Evolutionary conservation across 2,329 filamentous ascomycete species (phyloP).

Genomic region (Paracorniculantispora psalliotae): DNA sequence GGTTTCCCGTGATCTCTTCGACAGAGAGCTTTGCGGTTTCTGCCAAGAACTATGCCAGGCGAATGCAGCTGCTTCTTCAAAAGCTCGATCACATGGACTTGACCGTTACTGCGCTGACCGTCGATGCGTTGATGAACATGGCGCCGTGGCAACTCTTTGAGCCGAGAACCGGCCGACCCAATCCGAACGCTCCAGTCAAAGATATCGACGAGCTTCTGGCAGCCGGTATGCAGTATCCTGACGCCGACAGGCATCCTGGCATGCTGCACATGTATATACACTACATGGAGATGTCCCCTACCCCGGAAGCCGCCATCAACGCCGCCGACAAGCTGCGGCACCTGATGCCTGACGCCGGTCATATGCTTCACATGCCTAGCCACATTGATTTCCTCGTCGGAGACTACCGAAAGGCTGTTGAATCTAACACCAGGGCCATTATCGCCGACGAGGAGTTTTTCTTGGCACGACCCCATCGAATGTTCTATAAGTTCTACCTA

Average conservation of each 20-base stretch:
- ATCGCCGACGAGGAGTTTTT: slow-evolving; percentile 54
- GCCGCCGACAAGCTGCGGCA: slow-evolving; percentile 59
- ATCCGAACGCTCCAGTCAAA: too few relatives aligned
- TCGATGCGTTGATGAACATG: slow-evolving; percentile 39
- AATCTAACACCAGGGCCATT: slow-evolving; percentile 58
- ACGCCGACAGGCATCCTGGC: slow-evolving; percentile 54
- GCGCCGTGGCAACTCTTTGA: slow-evolving; percentile 40
- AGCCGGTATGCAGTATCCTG: too few relatives aligned
- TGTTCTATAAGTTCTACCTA: slow-evolving; percentile 68
- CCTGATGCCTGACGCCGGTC: slow-evolving; percentile 60
- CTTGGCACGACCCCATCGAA: too few relatives aligned
- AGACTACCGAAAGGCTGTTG: slow-evolving; percentile 60
- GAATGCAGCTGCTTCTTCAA: slow-evolving; percentile 62
- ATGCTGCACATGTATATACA: slow-evolving; percentile 66
- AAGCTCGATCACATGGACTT: slow-evolving; percentile 26
- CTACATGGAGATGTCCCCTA: slow-evolving; percentile 64
- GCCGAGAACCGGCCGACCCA: slow-evolving; percentile 26
- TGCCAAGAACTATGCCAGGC: too few relatives aligned
- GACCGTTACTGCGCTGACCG: slow-evolving; percentile 31
- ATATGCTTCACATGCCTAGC: slow-evolving; percentile 68
- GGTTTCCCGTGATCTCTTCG: too few relatives aligned
- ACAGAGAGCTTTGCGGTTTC: too few relatives aligned
- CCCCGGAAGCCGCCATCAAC: slow-evolving; percentile 55
- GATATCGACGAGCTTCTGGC: too few relatives aligned
- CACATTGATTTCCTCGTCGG: slow-evolving; percentile 69